Conservation (phyloP, 768 basidiomycete species). For the Vishniacozyma victoriae region DNA sequence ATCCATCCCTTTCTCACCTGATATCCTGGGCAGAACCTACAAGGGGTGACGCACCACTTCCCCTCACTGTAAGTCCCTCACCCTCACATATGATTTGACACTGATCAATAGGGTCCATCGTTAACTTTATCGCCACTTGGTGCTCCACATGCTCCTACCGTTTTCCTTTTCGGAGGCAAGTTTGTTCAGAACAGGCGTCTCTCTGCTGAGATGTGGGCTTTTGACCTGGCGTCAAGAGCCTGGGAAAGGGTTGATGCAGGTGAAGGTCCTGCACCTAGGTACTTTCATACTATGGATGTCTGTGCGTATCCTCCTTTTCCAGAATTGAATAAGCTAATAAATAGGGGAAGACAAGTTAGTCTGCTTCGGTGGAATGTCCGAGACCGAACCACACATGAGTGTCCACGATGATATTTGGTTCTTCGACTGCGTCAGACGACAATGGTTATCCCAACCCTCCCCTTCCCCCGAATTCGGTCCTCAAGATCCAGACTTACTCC, state of each 20-base stretch:
- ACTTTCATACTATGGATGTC: slow-evolving; percentile 88
- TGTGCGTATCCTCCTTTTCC: slow-evolving; percentile 47
- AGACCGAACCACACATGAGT: slow-evolving; percentile 63
- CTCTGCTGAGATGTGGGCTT: slow-evolving; percentile 82
- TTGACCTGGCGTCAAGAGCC: slow-evolving; percentile 71
- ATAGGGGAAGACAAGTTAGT: slow-evolving; percentile 76
- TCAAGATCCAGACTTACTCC: slow-evolving; percentile 55
- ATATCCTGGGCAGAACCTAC: slow-evolving; percentile 38
- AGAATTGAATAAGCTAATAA: neutral
- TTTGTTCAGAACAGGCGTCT: slow-evolving; percentile 79
- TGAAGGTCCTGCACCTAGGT: slow-evolving; percentile 61
- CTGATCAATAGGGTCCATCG: slow-evolving; percentile 32
- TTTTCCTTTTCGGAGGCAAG: slow-evolving; percentile 61
- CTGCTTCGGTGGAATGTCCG: slow-evolving; percentile 90
- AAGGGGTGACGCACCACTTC: slow-evolving; percentile 38
- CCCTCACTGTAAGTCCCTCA: slow-evolving; percentile 35
- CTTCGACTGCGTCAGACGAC: slow-evolving; percentile 65
- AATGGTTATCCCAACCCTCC: slow-evolving; percentile 60
- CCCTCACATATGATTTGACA: neutral
- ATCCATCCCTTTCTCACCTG: slow-evolving; percentile 32
- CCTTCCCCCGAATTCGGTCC: slow-evolving; percentile 34
- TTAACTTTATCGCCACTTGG: slow-evolving; percentile 35
- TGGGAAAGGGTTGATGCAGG: slow-evolving; percentile 73
- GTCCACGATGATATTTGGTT: slow-evolving; percentile 91
- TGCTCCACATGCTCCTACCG: slow-evolving; percentile 23